phyloP scores from a whole-genome alignment of 1,139 yeast species.

The Geotrichum fermentans region DNA sequence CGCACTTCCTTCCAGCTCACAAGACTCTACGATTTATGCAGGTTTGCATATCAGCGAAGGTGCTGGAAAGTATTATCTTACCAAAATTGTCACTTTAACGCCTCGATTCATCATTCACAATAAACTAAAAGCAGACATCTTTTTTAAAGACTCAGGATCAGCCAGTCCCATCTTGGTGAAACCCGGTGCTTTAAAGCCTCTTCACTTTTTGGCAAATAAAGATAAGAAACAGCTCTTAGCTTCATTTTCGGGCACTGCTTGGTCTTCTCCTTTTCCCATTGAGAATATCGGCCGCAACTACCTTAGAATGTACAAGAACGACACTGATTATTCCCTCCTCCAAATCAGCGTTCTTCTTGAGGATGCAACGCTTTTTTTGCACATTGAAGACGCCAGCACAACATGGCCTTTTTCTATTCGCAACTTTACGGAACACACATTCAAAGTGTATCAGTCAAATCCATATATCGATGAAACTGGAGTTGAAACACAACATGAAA shows the following conservation, averaged over 20 bases:
- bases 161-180: slow-evolving; percentile 36
- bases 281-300: slow-evolving; percentile 79
- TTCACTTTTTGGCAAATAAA: slow-evolving; percentile 55
- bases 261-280: slow-evolving; percentile 86
- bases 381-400: slow-evolving; percentile 64
- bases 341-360: slow-evolving; percentile 72
- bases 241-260: slow-evolving; percentile 54
- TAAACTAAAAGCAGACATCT: slow-evolving; percentile 52
- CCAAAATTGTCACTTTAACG: slow-evolving; percentile 72
- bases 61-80: slow-evolving; percentile 66
- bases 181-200: slow-evolving; percentile 52
- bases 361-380: slow-evolving; percentile 72
- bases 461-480: slow-evolving; percentile 75
- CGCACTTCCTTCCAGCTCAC: slow-evolving; percentile 51
- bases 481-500: slow-evolving; percentile 38
- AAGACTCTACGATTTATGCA: slow-evolving; percentile 54
- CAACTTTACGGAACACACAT: slow-evolving; percentile 79
- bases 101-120: slow-evolving; percentile 80
- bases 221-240: slow-evolving; percentile 50
- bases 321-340: slow-evolving; percentile 57
- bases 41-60: slow-evolving; percentile 83
- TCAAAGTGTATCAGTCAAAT: slow-evolving; percentile 77
- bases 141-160: slow-evolving; percentile 57
- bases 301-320: slow-evolving; percentile 61
- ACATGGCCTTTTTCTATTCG: slow-evolving; percentile 91